phyloP scores from a whole-genome alignment of 1,284 basidiomycete genomes.

The Naganishia sp. region DNA sequence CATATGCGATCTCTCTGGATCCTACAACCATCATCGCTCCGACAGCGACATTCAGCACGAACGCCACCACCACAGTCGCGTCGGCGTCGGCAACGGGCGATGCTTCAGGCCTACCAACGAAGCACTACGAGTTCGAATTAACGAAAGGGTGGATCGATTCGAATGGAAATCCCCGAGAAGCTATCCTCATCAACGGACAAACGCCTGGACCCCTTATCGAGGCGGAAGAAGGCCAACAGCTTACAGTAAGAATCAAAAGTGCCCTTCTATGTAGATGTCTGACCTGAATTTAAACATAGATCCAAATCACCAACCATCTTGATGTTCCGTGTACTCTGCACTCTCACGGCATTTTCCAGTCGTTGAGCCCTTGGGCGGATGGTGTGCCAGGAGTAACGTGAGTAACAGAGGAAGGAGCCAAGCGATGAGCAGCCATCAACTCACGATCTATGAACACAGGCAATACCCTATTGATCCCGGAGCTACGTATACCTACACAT shows the following conservation, averaged over 20 bases:
- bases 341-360: slow-evolving; percentile 28
- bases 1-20: slow-evolving; percentile 4
- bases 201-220: slow-evolving; percentile 32
- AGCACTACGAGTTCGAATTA: slow-evolving; percentile 22
- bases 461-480: slow-evolving; percentile 30
- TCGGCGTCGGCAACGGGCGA: neutral
- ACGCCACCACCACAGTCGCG: slow-evolving; percentile 9
- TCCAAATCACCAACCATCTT: slow-evolving; percentile 24
- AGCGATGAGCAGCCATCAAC: neutral
- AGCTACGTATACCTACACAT: slow-evolving; percentile 26
- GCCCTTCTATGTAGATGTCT: neutral
- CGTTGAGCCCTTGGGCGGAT: slow-evolving; percentile 27
- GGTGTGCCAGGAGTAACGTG: slow-evolving; percentile 30
- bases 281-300: neutral
- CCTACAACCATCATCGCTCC: slow-evolving; percentile 3
- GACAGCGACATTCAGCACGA: slow-evolving; percentile 6
- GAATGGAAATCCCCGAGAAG: slow-evolving; percentile 29
- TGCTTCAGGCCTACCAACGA: slow-evolving; percentile 1
- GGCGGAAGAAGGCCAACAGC: slow-evolving; percentile 24
- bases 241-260: slow-evolving; percentile 7
- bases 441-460: neutral
- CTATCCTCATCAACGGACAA: slow-evolving; percentile 30
- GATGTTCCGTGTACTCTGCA: slow-evolving; percentile 25
- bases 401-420: neutral
- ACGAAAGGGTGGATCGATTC: slow-evolving; percentile 25